These are phyloP conservation scores for Lentithecium fluviatile DNA, from an alignment of 495 filamentous ascomycete genomes.

Conservation along the genomic window DNA sequence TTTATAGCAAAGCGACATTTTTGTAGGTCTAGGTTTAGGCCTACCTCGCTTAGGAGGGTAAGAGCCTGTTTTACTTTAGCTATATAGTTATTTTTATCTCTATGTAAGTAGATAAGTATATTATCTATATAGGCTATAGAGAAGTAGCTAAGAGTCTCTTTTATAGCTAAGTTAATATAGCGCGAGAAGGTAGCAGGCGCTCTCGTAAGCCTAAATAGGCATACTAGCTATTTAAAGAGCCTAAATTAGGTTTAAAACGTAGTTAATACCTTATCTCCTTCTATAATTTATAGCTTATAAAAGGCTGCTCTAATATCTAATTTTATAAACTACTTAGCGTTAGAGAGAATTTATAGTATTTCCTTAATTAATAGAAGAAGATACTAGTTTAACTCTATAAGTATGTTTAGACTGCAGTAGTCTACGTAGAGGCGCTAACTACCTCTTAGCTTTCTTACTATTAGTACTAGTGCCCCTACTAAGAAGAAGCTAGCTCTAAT, in stretches of 20 bases:
- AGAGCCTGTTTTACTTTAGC: background rate
- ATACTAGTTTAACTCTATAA: background rate
- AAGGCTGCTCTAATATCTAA: background rate
- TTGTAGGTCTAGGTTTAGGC: background rate
- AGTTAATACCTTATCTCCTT: background rate
- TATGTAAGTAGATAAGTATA: background rate
- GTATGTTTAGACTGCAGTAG: background rate
- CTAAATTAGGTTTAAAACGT: slow-evolving; percentile 2
- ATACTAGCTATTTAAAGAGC: slow-evolving; percentile 3
- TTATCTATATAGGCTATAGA: slow-evolving; percentile 1
- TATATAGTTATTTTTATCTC: background rate
- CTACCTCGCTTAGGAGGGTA: background rate
- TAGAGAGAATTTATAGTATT: background rate
- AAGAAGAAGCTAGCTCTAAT: background rate
- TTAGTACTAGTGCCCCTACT: slow-evolving; percentile 5
- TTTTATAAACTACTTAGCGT: background rate
- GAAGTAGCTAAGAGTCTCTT: background rate
- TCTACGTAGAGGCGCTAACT: background rate
- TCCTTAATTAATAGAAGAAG: background rate
- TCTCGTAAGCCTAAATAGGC: background rate
- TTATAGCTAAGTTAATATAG: background rate
- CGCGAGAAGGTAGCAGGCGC: background rate
- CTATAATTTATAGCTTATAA: slow-evolving; percentile 3
- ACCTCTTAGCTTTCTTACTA: background rate
- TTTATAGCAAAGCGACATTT: background rate